Evolutionary conservation across 345 rosid genomes (phyloP).

Genomic region (Erodium maritimum): DNA sequence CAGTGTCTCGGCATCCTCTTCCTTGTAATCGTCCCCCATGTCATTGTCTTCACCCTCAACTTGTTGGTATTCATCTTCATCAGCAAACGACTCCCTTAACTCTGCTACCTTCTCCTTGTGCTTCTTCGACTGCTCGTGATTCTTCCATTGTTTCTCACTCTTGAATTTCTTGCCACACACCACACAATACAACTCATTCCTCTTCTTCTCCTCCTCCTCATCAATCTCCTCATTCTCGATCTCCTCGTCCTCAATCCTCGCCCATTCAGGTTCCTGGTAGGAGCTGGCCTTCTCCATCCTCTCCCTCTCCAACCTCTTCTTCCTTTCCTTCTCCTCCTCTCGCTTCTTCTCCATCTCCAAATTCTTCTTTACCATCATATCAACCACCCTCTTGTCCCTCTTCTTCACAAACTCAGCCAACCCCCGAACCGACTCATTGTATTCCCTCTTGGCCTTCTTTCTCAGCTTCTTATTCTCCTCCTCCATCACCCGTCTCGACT

Average conservation of each 20-base stretch:
- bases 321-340: conserved; percentile 52
- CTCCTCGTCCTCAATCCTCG: conserved; percentile 27
- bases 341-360: conserved; percentile 51
- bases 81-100: conserved; percentile 48
- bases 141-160: conserved; percentile 93
- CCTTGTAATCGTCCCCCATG: conserved; percentile 20
- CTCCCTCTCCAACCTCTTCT: conserved; percentile 57
- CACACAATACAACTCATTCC: conserved; percentile 58
- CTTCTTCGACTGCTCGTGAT: conserved; percentile 96
- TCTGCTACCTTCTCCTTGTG: conserved; percentile 83
- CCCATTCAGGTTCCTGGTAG: conserved; percentile 19
- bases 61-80: conserved; percentile 30
- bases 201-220: conserved; percentile 17
- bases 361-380: conserved; percentile 59
- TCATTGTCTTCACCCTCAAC: conserved; percentile 18
- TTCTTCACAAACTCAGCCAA: conserved; percentile 81
- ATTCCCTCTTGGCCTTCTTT: conserved; percentile 73
- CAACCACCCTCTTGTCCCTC: conserved; percentile 87
- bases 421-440: conserved; percentile 68
- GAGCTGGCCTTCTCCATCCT: conserved; percentile 37
- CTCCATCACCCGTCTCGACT: conserved; percentile 78
- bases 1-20: conserved; percentile 38
- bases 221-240: conserved; percentile 14
- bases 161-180: conserved; percentile 86
- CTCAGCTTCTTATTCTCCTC: conserved; percentile 88